A percentile compares a stretch with the other conserved stretches of the same genome.
phyloP scores from a whole-genome alignment of 768 basidiomycete genomes.

The Sarcomyxa edulis region DNA sequence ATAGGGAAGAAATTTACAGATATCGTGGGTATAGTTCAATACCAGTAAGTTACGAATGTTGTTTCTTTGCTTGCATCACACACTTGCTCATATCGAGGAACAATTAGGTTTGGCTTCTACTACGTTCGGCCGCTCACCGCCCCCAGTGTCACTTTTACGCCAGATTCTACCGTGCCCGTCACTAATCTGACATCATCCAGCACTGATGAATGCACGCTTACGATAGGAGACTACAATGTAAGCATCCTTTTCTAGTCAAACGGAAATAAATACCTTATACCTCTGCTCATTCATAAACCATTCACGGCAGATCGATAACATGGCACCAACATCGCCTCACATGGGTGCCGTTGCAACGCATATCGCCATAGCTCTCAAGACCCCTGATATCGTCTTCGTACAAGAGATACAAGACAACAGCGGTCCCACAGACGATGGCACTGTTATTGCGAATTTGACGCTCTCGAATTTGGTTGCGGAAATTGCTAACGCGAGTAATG shows the following conservation, averaged over 20 bases:
- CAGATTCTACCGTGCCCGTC: constrained; percentile 27
- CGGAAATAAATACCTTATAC: constrained; percentile 1
- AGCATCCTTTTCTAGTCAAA: constrained; percentile 8
- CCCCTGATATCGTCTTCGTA: constrained; percentile 56
- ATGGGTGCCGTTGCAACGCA: constrained; percentile 46
- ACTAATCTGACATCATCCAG: constrained; percentile 30
- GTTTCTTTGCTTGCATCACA: background rate
- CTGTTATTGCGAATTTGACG: constrained; percentile 48
- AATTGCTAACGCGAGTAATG: constrained; percentile 35
- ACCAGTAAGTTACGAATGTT: constrained; percentile 34
- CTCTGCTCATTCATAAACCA: too few species aligned
- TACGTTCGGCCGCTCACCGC: constrained; percentile 55
- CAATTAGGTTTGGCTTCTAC: constrained; percentile 44
- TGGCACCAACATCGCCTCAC: constrained; percentile 43
- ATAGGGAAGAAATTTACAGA: constrained; percentile 42
- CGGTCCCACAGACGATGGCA: constrained; percentile 47
- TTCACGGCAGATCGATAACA: constrained; percentile 56
- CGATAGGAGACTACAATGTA: constrained; percentile 60
- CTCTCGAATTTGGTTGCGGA: constrained; percentile 42
- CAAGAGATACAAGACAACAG: constrained; percentile 64
- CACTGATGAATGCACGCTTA: constrained; percentile 36
- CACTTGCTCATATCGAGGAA: background rate
- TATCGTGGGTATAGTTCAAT: constrained; percentile 51
- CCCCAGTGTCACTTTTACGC: constrained; percentile 36
- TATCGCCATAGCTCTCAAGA: constrained; percentile 40